Percentiles rank a stretch among this genome's conserved stretches.
Conservation (phyloP, 2,329 filamentous ascomycete species). For the Trichoderma sp. region DNA sequence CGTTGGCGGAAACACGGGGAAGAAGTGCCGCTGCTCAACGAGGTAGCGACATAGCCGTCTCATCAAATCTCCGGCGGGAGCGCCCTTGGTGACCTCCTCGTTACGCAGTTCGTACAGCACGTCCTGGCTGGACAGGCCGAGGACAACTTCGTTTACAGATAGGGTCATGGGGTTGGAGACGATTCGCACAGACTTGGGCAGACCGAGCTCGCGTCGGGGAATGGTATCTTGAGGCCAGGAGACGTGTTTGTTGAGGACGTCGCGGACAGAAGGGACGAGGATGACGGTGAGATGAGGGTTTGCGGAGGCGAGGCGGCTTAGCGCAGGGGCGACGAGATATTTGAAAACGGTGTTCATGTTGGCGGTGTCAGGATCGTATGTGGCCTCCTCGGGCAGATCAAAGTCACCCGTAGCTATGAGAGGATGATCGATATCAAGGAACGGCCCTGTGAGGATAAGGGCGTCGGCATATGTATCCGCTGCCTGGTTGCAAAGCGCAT, state of each 20-base stretch:
- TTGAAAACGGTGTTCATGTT: constrained; percentile 85
- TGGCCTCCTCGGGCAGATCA: constrained; percentile 69
- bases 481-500: constrained; percentile 78
- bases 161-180: constrained; percentile 91
- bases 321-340: constrained; percentile 72
- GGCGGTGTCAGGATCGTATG: constrained; percentile 73
- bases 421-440: constrained; percentile 90
- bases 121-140: constrained; percentile 84
- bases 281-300: constrained; percentile 81
- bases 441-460: constrained; percentile 81
- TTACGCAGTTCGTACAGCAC: constrained; percentile 78
- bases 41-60: constrained; percentile 75
- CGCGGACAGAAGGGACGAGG: constrained; percentile 80
- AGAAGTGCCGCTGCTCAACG: constrained; percentile 89
- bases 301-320: constrained; percentile 70
- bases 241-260: constrained; percentile 79
- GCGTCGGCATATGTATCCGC: constrained; percentile 75
- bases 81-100: constrained; percentile 61
- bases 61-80: constrained; percentile 57
- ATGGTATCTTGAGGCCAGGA: constrained; percentile 76
- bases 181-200: constrained; percentile 75
- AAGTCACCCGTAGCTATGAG: constrained; percentile 80
- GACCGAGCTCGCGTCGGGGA: constrained; percentile 69
- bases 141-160: constrained; percentile 81
- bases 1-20: constrained; percentile 82